phyloP scores from a whole-genome alignment of 768 basidiomycete species.

The Mycena latifolia region DNA sequence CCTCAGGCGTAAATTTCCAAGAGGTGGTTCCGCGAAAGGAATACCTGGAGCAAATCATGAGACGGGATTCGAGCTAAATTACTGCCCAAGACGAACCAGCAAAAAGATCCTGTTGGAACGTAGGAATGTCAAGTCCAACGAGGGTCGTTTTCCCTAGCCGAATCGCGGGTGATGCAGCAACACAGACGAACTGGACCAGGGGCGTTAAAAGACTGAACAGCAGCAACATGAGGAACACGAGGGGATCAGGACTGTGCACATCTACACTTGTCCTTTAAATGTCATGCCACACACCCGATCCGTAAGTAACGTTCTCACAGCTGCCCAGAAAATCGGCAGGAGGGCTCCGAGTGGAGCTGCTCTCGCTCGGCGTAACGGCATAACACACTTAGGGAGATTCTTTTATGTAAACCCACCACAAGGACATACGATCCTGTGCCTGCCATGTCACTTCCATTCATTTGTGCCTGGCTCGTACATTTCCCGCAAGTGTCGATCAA shows the following conservation, averaged over 20 bases:
- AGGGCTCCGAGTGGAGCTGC: too few species aligned
- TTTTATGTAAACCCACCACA: too few species aligned
- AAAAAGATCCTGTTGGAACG: slow-evolving; percentile 52
- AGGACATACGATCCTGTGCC: too few species aligned
- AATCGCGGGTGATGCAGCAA: slow-evolving; percentile 36
- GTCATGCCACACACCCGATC: too few species aligned
- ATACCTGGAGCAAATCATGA: slow-evolving; percentile 50
- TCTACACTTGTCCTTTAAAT: background rate
- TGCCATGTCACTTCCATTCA: too few species aligned
- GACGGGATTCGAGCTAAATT: background rate
- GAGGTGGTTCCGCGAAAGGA: slow-evolving; percentile 68
- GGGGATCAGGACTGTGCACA: background rate
- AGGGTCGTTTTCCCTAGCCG: slow-evolving; percentile 54
- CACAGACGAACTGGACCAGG: background rate
- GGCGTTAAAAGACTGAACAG: background rate
- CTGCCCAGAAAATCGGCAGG: too few species aligned
- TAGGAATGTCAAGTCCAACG: slow-evolving; percentile 50
- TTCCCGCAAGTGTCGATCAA: too few species aligned
- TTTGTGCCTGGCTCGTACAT: too few species aligned
- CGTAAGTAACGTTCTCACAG: too few species aligned
- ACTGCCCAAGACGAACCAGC: slow-evolving; percentile 50
- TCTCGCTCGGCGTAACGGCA: too few species aligned
- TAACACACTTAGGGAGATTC: too few species aligned
- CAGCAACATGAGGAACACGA: slow-evolving; percentile 19
- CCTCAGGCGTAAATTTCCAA: slow-evolving; percentile 60